These are phyloP conservation scores for Parastagonospora avenae DNA, from an alignment of 2,329 filamentous ascomycete genomes.

Conservation along the genomic window DNA sequence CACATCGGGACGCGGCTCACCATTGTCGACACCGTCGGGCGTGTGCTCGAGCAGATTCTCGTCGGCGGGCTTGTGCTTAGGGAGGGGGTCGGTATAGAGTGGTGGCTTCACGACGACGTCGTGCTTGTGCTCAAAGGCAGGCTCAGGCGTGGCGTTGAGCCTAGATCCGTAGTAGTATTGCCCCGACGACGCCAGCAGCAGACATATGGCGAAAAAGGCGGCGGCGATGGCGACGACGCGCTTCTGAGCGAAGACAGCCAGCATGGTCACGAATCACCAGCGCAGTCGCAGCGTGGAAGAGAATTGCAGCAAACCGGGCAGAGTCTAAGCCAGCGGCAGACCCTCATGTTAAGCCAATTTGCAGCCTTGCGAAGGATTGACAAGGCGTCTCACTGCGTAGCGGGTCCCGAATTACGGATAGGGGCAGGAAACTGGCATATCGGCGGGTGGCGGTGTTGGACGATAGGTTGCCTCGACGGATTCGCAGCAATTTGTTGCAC, in stretches of 20 bases:
- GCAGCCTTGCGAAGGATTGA: neutral
- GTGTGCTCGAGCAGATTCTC: neutral
- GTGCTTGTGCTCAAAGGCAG: neutral
- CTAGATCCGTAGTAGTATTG: neutral
- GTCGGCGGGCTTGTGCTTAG: neutral
- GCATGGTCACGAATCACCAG: neutral
- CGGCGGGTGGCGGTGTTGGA: neutral
- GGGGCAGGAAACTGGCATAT: neutral
- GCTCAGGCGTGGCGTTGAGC: neutral
- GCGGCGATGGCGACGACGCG: neutral
- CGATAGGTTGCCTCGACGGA: neutral
- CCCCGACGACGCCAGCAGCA: neutral
- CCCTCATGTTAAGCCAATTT: neutral
- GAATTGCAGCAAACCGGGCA: too few species aligned
- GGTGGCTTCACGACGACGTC: neutral
- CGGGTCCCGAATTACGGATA: neutral
- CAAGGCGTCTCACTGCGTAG: neutral
- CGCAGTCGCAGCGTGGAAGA: neutral
- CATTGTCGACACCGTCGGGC: neutral
- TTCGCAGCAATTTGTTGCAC: too few species aligned
- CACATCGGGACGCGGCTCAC: too few species aligned
- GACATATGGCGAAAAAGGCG: neutral
- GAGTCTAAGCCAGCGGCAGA: neutral
- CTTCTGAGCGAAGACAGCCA: neutral
- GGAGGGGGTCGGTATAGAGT: neutral